Evolutionary conservation across 1,139 yeast species (phyloP).

Genomic region (Suhomyces bolitotheri): DNA sequence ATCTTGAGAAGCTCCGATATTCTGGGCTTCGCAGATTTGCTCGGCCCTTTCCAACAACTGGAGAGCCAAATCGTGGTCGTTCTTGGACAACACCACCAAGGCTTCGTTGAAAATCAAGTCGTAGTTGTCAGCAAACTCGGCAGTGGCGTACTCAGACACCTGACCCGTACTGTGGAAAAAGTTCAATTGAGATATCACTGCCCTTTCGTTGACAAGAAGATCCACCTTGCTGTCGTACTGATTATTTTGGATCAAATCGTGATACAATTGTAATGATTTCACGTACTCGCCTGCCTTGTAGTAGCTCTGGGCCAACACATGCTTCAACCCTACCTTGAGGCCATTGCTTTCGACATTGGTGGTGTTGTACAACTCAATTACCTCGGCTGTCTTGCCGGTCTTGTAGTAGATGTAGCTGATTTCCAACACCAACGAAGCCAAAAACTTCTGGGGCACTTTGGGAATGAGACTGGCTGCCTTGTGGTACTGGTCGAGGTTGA

Average conservation of each 20-base stretch:
- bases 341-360: constrained; percentile 25
- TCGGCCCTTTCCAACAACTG: constrained; percentile 53
- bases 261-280: constrained; percentile 58
- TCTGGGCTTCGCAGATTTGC: constrained; percentile 37
- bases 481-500: constrained; percentile 68
- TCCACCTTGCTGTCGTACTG: constrained; percentile 50
- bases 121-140: constrained; percentile 24
- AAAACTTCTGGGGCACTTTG: constrained; percentile 39
- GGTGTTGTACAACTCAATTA: constrained; percentile 40
- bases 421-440: constrained; percentile 49
- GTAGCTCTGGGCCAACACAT: constrained; percentile 79
- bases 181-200: constrained; percentile 59
- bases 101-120: constrained; percentile 68
- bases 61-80: constrained; percentile 46
- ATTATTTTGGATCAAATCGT: constrained; percentile 41
- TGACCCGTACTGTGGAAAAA: constrained; percentile 12
- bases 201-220: constrained; percentile 66
- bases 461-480: constrained; percentile 53
- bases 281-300: constrained; percentile 64
- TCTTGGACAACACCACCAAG: constrained; percentile 48
- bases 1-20: constrained; percentile 40
- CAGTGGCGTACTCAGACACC: constrained; percentile 14
- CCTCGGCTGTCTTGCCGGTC: constrained; percentile 46
- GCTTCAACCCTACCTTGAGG: constrained; percentile 51
- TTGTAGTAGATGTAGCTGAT: constrained; percentile 73